phyloP scores from a whole-genome alignment of 176 grass and related monocot species.

The Paspalum vaginatum region DNA sequence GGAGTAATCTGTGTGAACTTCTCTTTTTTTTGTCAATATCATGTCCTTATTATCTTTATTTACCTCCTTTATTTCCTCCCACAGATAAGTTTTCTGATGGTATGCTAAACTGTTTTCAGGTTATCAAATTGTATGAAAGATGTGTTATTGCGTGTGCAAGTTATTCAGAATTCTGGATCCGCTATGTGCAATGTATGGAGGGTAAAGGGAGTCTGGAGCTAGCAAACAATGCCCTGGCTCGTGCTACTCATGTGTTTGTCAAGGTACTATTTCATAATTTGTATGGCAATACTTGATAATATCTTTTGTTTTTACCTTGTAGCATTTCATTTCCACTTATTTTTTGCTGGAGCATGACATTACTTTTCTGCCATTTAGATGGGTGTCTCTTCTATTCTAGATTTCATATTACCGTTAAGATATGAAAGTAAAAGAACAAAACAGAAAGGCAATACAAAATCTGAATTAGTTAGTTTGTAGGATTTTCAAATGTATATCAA shows the following conservation, averaged over 20 bases:
- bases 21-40: conserved; percentile 65
- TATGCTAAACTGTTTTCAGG: conserved; percentile 67
- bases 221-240: conserved; percentile 93
- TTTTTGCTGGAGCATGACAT: not conserved
- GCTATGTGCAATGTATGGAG: conserved; percentile 96
- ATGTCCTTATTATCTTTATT: conserved; percentile 47
- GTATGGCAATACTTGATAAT: not conserved
- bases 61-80: conserved; percentile 1
- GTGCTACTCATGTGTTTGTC: conserved; percentile 97
- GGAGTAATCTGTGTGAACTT: conserved; percentile 95
- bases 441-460: not conserved
- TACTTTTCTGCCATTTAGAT: not conserved
- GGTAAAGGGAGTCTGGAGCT: conserved; percentile 85
- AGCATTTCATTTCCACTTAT: not conserved
- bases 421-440: not conserved
- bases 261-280: conserved; percentile 64
- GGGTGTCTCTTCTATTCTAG: not conserved
- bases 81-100: conserved; percentile 45
- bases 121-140: conserved; percentile 98
- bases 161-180: conserved; percentile 98
- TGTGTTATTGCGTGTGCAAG: conserved; percentile 95
- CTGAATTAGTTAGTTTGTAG: conserved; percentile 1
- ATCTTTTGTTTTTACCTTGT: not conserved
- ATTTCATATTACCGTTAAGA: not conserved
- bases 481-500: conserved; percentile 12